Conservation (phyloP, 139 green algal species). For the Diplosphaera chodatii region DNA sequence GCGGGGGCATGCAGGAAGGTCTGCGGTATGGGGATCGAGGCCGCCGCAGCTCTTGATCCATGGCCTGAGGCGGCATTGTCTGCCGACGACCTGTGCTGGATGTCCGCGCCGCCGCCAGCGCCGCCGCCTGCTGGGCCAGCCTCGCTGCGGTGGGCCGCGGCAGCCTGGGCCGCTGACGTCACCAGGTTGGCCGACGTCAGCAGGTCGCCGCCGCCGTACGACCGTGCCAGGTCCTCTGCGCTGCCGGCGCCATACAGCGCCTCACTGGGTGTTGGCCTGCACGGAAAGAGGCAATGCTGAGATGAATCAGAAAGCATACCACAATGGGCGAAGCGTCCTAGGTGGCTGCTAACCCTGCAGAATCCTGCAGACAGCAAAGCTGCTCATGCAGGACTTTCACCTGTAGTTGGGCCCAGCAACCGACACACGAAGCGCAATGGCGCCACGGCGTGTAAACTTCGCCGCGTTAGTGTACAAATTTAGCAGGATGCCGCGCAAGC, state of each 20-base stretch:
- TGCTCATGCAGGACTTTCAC: no score
- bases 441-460: conserved; percentile 55
- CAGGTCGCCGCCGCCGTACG: neutral
- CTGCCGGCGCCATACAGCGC: neutral
- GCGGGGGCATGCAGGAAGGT: neutral
- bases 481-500: conserved; percentile 73
- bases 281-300: neutral
- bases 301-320: neutral
- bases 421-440: conserved; percentile 56
- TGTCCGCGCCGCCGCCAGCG: neutral
- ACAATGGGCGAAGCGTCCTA: no score
- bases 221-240: neutral
- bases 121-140: neutral
- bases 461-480: conserved; percentile 82
- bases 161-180: neutral
- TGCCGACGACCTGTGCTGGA: neutral
- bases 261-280: neutral
- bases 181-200: neutral
- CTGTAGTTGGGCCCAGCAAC: conserved; percentile 15
- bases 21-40: neutral
- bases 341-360: no score
- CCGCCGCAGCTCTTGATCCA: no score
- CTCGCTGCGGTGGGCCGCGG: neutral
- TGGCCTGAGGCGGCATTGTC: no score
- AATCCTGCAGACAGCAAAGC: no score